Evolutionary conservation across 345 rosid species (phyloP), one percentile per base, ranked within the genome.

Genomic region (Salix purpurea): DNA sequence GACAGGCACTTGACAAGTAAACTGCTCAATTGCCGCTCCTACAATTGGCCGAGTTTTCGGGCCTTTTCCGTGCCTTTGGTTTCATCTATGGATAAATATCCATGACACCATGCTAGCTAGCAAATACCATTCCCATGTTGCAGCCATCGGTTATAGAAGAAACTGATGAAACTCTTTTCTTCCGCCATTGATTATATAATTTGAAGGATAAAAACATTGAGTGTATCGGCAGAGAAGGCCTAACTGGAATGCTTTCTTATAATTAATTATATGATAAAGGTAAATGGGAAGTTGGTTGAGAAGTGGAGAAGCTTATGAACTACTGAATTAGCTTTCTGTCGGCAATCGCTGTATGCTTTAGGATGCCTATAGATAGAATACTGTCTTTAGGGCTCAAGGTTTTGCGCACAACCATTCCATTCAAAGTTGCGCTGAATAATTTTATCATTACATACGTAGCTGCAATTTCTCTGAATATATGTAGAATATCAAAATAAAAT

Each of bases 11-110:
- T 82, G 52, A 91, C 93, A 37, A 95, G 86, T 23, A 1, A 95
- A 81, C 77, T 95, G 98, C 69, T 95, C 97, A 30, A 95, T 77
- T 3, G 94, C 96, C 58, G 97, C 97, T 73, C 99, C 99, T 2
- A 95, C 84, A 70, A 91, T 72, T 44, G 99, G 98, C 99, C 99
- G 93, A n/a, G 97, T 90, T 80, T 87, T 95, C 0, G 99, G 97
- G 30, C 96, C 99, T 68, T 77, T 86, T 67, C 77, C 79, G 74
- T 88, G 85, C 82, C 93, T 90, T 67, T 91, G 97, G 79, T 77
- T 86, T 96, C 97, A 91, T 74, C 94, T 78, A 76, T 93, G 90
- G 70, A 90, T 52, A 68, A 89, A 83, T 60, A 95, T 78, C 93
- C 92, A 93, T 42, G 96, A 86, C 67, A 81, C n/a, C 79, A 81